Evolutionary conservation across 2,329 filamentous ascomycete species (phyloP).

Genomic region (Alternaria incomplexa): DNA sequence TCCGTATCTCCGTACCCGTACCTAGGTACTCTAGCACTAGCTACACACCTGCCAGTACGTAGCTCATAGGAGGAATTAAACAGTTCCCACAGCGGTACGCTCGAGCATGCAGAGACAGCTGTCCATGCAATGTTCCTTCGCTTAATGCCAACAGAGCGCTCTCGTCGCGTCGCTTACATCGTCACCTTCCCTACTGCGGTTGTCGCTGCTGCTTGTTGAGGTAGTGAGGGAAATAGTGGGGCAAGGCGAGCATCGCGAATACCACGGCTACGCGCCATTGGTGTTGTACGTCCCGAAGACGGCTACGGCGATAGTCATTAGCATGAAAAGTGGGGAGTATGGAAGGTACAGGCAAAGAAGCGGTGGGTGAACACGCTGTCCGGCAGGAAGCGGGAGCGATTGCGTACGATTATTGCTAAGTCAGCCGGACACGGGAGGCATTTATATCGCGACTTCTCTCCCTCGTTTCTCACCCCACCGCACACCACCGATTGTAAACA

Average conservation of each 20-base stretch:
- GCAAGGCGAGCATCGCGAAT: constrained; percentile 23
- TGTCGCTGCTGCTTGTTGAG: constrained; percentile 25
- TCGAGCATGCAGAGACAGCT: constrained; percentile 17
- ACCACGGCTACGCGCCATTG: constrained; percentile 27
- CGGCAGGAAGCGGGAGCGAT: constrained; percentile 34
- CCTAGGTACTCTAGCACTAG: not conserved
- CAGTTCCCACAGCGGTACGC: not conserved
- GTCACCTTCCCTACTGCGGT: constrained; percentile 23
- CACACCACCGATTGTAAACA: constrained; percentile 8
- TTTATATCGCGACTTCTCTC: constrained; percentile 26
- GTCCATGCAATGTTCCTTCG: constrained; percentile 5
- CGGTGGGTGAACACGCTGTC: constrained; percentile 37
- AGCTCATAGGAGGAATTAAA: constrained; percentile 1
- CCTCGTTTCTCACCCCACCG: constrained; percentile 11
- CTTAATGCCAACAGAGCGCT: constrained; percentile 1
- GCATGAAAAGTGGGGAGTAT: constrained; percentile 31
- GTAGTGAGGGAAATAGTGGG: constrained; percentile 28
- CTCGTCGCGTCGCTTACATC: constrained; percentile 19
- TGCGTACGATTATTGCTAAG: constrained; percentile 28
- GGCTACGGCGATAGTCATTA: constrained; percentile 22
- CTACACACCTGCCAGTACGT: not conserved
- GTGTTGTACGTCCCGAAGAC: constrained; percentile 11
- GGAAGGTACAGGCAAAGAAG: constrained; percentile 28
- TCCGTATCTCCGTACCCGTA: not conserved
- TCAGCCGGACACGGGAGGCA: constrained; percentile 20